Base-by-base conservation (phyloP, 306 rosid genomes). In the Comarum palustre region DNA sequence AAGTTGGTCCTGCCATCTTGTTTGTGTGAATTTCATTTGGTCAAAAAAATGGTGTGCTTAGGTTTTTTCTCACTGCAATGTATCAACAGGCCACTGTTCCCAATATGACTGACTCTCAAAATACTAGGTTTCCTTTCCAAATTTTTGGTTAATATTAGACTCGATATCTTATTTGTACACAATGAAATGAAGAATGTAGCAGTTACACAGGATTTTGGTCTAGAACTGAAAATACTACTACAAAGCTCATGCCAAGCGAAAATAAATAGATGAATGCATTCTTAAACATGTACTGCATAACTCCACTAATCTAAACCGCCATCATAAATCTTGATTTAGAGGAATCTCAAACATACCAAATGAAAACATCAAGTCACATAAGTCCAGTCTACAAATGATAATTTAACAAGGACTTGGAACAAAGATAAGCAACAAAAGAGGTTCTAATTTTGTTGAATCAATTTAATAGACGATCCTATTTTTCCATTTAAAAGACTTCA, bases 381-480 rank as follows among this genome's bases (percentile, higher is more conserved):
- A 38, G 41, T 9, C 41, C 2, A 38, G 42, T 39, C 27, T n/a
- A 25, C 63, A 25, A 13, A 13, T 11, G 64, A 2, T 58, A 11
- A n/a, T 27, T 32, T 2, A 72, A 54, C 6, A 34, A 22, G 24
- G 32, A 65, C 31, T 50, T 63, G 6, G 16, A 48, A 17, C 3
- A 55, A 32, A 43, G 41, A 76, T 24, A 29, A 34, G 24, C 4
- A 12, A 8, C 17, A 16, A 80, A 84, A 76, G 68, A 86, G 74
- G 79, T 82, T 82, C 43, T 68, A 43, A 72, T 52, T 19, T 74
- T 74, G 22, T 72, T 75, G 47, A 71, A 77, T 69, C 38, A 80
- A 73, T 79, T 72, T 78, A 76, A 42, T n/a, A 27, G 51, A 58
- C 19, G 45, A 79, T 32, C 74, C 27, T 51, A 32, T 15, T 24